Base-by-base conservation (phyloP, 345 rosid genomes). In the Melastoma malabathricum region DNA sequence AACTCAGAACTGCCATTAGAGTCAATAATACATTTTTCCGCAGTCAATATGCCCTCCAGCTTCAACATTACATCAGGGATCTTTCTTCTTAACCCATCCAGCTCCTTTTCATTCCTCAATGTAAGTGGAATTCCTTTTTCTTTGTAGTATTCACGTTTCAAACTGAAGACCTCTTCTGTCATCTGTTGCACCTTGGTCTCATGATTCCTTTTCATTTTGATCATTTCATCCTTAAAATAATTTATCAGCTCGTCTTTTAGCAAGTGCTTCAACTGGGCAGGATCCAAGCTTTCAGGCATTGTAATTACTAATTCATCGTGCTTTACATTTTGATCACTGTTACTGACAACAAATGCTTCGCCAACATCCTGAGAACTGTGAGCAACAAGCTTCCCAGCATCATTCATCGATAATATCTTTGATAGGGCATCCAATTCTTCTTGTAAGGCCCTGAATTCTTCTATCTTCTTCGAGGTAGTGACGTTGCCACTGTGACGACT, bases 171-270 rank as follows among this genome's bases (percentile, higher is more conserved):
- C 41, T 76, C 61, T 56, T 92, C 98, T 15, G 95, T 87, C 64
- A 71, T 57, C 38, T 73, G 62, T 48, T 68, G 83, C 66, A 82
- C 69, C 49, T 60, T 29, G 41, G 69, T 73, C 53, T 87, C 97
- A 61, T 80, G 80, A 65, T 73, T 54, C 67, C 84, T 81, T 75
- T 84, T 92, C 94, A 87, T 81, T 75, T 79, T 73, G 50, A 59
- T 73, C 84, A 92, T 80, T 78, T 84, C 95, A n/a, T 47, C 31
- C 68, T 77, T 87, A 48, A 77, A 73, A 75, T 77, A 71, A 22
- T 0, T 47, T 50, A 79, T 64, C 59, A 92, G 46, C 3, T 70
- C 74, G 4, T 77, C 90, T 9, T 5, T 60, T 18, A 56, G 1
- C 65, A 83, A 50, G 69, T 75, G 75, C 18, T 25, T 69, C 17